Percentiles rank a stretch among this genome's conserved stretches.
Conservation (phyloP, 352 stramenopile genomes). For the Pythium plurisporium region DNA sequence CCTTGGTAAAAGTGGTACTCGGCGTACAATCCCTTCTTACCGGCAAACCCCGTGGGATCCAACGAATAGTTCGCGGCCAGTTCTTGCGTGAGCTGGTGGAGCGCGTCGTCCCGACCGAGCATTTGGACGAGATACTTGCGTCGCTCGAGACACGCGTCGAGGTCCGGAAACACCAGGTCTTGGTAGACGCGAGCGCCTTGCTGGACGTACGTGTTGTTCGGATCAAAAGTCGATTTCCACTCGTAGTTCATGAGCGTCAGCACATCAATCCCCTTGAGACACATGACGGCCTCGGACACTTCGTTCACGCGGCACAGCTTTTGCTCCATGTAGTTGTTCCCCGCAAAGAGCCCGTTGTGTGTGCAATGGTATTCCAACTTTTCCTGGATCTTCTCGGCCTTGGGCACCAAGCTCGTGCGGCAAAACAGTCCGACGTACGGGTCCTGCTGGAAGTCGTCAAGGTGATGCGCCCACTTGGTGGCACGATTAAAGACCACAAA, state of each 20-base stretch:
- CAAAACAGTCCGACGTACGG: slow-evolving; percentile 20
- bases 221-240: slow-evolving; percentile 12
- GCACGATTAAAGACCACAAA: slow-evolving; percentile 23
- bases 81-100: slow-evolving; percentile 12
- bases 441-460: slow-evolving; percentile 22
- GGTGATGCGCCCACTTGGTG: slow-evolving; percentile 6
- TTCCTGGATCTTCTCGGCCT: slow-evolving; percentile 5
- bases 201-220: slow-evolving; percentile 10
- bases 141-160: slow-evolving; percentile 16
- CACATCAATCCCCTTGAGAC: slow-evolving; percentile 24
- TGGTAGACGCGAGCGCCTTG: slow-evolving; percentile 10
- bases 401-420: slow-evolving; percentile 13
- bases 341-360: neutral
- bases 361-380: slow-evolving; percentile 6
- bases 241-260: slow-evolving; percentile 21
- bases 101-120: slow-evolving; percentile 10
- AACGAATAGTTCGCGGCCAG: slow-evolving; percentile 16
- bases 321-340: slow-evolving; percentile 16
- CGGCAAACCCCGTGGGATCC: slow-evolving; percentile 9
- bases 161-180: slow-evolving; percentile 11
- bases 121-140: slow-evolving; percentile 1
- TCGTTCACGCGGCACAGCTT: slow-evolving; percentile 15
- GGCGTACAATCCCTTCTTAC: slow-evolving; percentile 16
- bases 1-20: slow-evolving; percentile 13
- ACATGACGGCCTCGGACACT: slow-evolving; percentile 19